Percentiles rank a stretch among this genome's conserved stretches.
These are phyloP conservation scores for Pythium oligandrum DNA, from an alignment of 352 stramenopile species.

Conservation along the genomic window DNA sequence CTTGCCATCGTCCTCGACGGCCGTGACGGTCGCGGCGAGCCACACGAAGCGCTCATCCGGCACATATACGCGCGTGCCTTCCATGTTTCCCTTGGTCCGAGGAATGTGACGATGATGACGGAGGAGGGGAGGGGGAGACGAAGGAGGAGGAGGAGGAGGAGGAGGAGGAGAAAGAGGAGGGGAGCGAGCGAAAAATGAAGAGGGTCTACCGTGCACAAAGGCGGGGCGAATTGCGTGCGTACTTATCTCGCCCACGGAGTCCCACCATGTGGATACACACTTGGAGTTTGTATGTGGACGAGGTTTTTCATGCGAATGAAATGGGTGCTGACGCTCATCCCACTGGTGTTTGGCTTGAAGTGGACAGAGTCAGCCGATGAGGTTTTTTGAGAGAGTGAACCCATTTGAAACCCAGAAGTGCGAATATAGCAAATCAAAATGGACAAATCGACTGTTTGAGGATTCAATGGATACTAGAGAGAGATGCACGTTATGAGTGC, in stretches of 20 bases:
- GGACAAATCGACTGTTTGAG: no score
- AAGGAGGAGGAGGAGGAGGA: not conserved
- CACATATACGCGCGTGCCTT: constrained; percentile 78
- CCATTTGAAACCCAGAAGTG: no score
- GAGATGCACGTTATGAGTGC: no score
- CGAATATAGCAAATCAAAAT: no score
- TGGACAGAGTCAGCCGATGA: no score
- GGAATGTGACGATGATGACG: not conserved
- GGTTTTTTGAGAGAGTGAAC: no score
- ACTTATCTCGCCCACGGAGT: not conserved
- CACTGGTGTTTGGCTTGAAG: no score
- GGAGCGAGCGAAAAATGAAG: not conserved
- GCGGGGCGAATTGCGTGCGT: no score
- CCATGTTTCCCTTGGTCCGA: constrained; percentile 28
- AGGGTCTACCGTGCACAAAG: no score
- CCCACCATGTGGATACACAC: constrained; percentile 2
- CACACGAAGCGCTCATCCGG: constrained; percentile 78
- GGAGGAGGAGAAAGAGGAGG: not conserved
- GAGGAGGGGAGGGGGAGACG: not conserved
- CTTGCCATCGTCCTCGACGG: constrained; percentile 51
- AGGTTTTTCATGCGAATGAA: constrained; percentile 9
- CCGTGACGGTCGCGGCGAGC: constrained; percentile 72
- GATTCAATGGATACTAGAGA: no score
- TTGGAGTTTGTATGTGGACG: constrained; percentile 8
- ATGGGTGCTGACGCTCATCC: no score